Evolutionary conservation across 2,329 filamentous ascomycete genomes (phyloP), one percentile per base, ranked within the genome.

Genomic region (Beauveria pseudobassiana): DNA sequence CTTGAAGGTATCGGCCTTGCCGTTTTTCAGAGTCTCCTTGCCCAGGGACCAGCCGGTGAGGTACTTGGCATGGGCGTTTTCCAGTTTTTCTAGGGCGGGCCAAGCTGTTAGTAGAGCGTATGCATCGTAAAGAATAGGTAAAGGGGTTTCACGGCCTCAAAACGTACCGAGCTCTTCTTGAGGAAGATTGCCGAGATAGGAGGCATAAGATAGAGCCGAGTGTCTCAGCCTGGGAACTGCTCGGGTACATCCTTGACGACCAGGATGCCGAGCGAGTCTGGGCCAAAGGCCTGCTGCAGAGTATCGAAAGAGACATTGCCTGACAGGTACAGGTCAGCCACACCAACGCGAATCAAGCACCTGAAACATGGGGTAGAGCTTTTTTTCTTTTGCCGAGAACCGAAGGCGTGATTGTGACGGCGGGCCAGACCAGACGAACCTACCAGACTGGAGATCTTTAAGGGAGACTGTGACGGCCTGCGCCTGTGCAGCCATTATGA

Each of bases 201-300:
- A 96, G 4, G 92, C 87, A 72, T 95, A 95, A 0, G 91, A 95
- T 7, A 99, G 81, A 2, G 96, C 82, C 63, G 83, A 83, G 63
- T 83, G 83, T 64, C 95, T 85, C 49, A 97, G 77, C n/a, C 82
- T 75, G 82, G 75, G 69, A 96, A 99, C 58, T 85, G 79, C 6
- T 80, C 65, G 0, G 92, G 90, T 0, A 98, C 84, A 71, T 92
- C 90, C 71, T 89, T 91, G 53, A 99, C 93, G n/a, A 98, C 79
- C 61, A 99, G 87, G 58, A 99, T 96, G 0, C 95, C 95, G 14
- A 98, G 80, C 2, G 92, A 96, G 28, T 90, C 86, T 1, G 93
- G 91, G 0, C 95, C 95, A 72, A 99, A 98, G 0, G 95, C 95
- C 67, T 88, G 75, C 68, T 90, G 84, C 12, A 95, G 80, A 0